phyloP scores from a whole-genome alignment of 2,329 filamentous ascomycete genomes.

The Diplodia seriata region DNA sequence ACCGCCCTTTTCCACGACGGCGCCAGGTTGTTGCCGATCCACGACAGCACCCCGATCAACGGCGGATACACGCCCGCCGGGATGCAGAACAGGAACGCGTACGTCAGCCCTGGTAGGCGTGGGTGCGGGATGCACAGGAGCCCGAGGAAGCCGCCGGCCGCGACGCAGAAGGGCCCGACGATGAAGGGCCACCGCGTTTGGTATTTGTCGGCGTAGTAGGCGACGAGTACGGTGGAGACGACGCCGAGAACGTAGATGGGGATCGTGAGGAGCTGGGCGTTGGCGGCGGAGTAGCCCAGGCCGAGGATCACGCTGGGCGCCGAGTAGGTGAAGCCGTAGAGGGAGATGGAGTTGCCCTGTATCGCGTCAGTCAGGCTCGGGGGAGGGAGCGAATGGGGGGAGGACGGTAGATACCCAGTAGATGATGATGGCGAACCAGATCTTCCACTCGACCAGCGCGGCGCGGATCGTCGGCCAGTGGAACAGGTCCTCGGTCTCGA shows the following conservation, averaged over 20 bases:
- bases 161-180: constrained; percentile 41
- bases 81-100: constrained; percentile 52
- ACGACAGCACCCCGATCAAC: background rate
- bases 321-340: constrained; percentile 19
- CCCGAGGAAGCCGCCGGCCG: constrained; percentile 38
- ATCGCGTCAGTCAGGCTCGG: background rate
- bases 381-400: background rate
- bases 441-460: constrained; percentile 30
- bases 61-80: constrained; percentile 38
- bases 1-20: constrained; percentile 49
- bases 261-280: constrained; percentile 42
- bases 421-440: constrained; percentile 25
- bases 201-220: constrained; percentile 39
- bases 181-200: constrained; percentile 41
- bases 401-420: background rate
- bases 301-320: constrained; percentile 11
- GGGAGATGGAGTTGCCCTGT: constrained; percentile 18
- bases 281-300: constrained; percentile 43
- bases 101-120: constrained; percentile 35
- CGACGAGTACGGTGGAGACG: constrained; percentile 39
- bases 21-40: constrained; percentile 51
- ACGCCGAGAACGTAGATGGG: constrained; percentile 40
- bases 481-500: constrained; percentile 21
- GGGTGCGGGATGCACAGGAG: constrained; percentile 12
- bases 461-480: constrained; percentile 5